Evolutionary conservation across 805 yeast species (phyloP), one percentile per base, ranked within the genome.

Genomic region (Scheffersomyces coipomensis): DNA sequence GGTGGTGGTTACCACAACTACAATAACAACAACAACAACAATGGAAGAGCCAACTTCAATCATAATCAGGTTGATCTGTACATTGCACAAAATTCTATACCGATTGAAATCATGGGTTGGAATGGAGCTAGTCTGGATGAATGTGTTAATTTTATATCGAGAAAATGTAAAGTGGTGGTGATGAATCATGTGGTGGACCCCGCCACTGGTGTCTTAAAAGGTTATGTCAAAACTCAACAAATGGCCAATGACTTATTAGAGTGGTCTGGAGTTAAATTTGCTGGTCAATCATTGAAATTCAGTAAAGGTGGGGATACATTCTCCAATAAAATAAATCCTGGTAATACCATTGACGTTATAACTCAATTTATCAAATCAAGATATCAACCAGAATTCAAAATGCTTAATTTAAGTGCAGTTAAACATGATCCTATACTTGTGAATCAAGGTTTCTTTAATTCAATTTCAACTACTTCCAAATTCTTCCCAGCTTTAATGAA

Each of bases 401-500:
- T 93, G 73, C 68, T 93, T 40, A 85, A 91, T 54, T 66, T 93
- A 35, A 71, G 82, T 3, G 70, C 66, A 38, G 78, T 89, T 54
- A 74, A 76, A 40, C 72, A 72, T 29, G 98, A 88, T 56, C 83
- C 76, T 22, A 68, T 63, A 9, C 67, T 91, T 29, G 64, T 60
- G 10, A 64, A 73, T 15, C 74, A 73, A 44, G 95, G 96, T 0
- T 68, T 88, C 37, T 81, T 89, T 45, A 75, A 78, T 12, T 65
- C 81, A 4, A 66, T 76, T 12, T 62, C 79, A 9, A 79, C 87
- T 1, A 75, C 83, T 24, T 75, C 90, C 11, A 93, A 91, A 60
- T 83, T 89, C 75, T 88, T 91, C 59, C 85, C 88, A 9, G 98
- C 98, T 1, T 64, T 93, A 47, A 79, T 91, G 85, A 86, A 84